Evolutionary conservation across 2,329 filamentous ascomycete species (phyloP), one percentile per base, ranked within the genome.

Genomic region (Emmonsiellopsis sp.): DNA sequence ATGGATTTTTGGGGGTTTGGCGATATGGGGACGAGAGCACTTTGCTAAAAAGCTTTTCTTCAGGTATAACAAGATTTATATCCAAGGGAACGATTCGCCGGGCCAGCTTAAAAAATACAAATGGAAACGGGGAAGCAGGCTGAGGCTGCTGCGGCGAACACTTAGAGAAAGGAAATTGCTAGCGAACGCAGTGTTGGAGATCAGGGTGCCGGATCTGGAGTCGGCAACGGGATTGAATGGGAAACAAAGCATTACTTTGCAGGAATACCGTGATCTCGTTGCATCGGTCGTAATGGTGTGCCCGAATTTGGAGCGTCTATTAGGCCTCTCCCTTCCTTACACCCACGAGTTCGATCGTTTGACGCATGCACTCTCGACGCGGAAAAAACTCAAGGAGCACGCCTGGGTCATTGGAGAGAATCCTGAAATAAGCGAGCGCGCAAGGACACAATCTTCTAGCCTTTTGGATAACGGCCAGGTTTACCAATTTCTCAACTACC

Each of bases 261-360:
- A 77, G 60, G 74, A 77, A 48, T 76, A 79, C 51, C 67, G 76
- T 43, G 75, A 80, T 54, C 55, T 77, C 14, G 64, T 82, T 14
- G 77, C 78, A 5, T 80, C 79, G 1, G 68, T 83, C 39, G 76
- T 83, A 34, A 80, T 81, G 74, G 74, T 75, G 2, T 83, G 79
- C 59, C 78, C 80, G 6, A 79, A 78, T 55, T 64, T 83, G 21
- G 78, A 83, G 63, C 71, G 73, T 31, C 64, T 83, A 6, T 62
- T 74, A 34, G 80, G 80, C 5, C 75, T 81, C 53, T 71, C 74
- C 48, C 66, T 77, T n/a, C 71, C 76, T 2, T 80, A 77, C 58
- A 70, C 72, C 40, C 76, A 79, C 54, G 69, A 75, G 36, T 81
- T 78, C 56, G 77, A 81, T 60, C 74, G 78, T 17, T 63, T 80